A percentile compares a stretch with the other conserved stretches of the same genome.
phyloP scores from a whole-genome alignment of 257 asterid species.

The Solanum raphanifolium region DNA sequence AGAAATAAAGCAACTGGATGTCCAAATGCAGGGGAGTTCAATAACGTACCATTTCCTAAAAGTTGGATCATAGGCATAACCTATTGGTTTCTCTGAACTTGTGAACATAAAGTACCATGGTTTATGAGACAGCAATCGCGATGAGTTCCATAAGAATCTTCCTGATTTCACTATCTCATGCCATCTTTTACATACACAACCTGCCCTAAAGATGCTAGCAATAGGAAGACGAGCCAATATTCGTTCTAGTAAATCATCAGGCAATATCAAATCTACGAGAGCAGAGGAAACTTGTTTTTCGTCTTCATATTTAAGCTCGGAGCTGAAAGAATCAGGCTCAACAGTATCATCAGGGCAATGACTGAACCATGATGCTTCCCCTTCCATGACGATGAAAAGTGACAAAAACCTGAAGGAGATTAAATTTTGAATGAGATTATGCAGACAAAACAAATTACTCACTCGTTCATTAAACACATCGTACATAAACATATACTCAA shows the following conservation, averaged over 20 bases:
- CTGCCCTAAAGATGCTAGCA: not conserved
- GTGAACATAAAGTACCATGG: slow-evolving; percentile 6
- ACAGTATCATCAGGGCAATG: slow-evolving; percentile 27
- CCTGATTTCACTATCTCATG: not conserved
- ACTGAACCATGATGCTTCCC: slow-evolving; percentile 69
- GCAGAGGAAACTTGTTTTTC: slow-evolving; percentile 27
- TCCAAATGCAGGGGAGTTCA: not conserved
- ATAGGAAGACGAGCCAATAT: not conserved
- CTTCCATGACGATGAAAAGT: slow-evolving; percentile 41
- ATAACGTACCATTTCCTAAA: not conserved
- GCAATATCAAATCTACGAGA: slow-evolving; percentile 33
- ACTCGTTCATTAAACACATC: too few species aligned
- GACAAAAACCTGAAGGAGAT: slow-evolving; percentile 4
- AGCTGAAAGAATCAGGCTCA: slow-evolving; percentile 23
- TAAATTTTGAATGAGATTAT: not conserved
- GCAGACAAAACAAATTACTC: not conserved
- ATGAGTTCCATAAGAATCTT: not conserved
- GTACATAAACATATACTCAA: too few species aligned
- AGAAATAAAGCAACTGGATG: not conserved
- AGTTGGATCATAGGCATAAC: not conserved
- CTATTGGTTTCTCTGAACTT: not conserved
- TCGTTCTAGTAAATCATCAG: not conserved
- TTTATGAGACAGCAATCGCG: not conserved
- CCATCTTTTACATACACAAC: slow-evolving; percentile 5
- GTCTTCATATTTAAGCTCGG: slow-evolving; percentile 37